phyloP scores from a whole-genome alignment of 495 filamentous ascomycete species.

The Penicillium verhagenii region DNA sequence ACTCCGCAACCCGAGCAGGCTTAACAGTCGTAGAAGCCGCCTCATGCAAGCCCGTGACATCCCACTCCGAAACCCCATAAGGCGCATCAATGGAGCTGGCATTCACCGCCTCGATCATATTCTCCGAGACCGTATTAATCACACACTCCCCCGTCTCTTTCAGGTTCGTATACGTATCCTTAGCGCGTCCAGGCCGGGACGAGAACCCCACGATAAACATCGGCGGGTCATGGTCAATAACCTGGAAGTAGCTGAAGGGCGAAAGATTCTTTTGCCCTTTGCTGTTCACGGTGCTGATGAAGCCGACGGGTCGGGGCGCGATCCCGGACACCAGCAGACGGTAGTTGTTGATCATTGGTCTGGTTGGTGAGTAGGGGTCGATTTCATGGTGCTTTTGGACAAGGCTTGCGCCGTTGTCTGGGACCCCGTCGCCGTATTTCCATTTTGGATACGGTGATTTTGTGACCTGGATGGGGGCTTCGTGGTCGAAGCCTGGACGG shows the following conservation, averaged over 20 bases:
- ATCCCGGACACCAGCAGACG: slow-evolving; percentile 83
- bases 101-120: slow-evolving; percentile 84
- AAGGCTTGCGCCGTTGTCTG: slow-evolving; percentile 47
- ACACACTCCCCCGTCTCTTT: slow-evolving; percentile 63
- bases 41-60: slow-evolving; percentile 68
- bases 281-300: slow-evolving; percentile 51
- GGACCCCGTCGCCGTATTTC: slow-evolving; percentile 69
- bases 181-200: slow-evolving; percentile 50
- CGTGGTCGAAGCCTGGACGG: slow-evolving; percentile 57
- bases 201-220: slow-evolving; percentile 77
- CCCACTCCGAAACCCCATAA: slow-evolving; percentile 75
- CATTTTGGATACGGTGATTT: slow-evolving; percentile 70
- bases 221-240: slow-evolving; percentile 83
- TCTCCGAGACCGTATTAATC: slow-evolving; percentile 80
- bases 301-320: slow-evolving; percentile 72
- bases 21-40: slow-evolving; percentile 57
- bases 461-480: slow-evolving; percentile 56
- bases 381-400: slow-evolving; percentile 64
- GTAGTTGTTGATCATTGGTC: slow-evolving; percentile 73
- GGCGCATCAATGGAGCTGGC: slow-evolving; percentile 71
- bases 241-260: slow-evolving; percentile 77
- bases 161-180: slow-evolving; percentile 75
- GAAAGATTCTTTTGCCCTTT: slow-evolving; percentile 68
- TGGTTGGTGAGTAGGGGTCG: slow-evolving; percentile 69
- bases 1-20: slow-evolving; percentile 67